Conservation (phyloP, 345 rosid species). For the Tarenaya hassleriana region DNA sequence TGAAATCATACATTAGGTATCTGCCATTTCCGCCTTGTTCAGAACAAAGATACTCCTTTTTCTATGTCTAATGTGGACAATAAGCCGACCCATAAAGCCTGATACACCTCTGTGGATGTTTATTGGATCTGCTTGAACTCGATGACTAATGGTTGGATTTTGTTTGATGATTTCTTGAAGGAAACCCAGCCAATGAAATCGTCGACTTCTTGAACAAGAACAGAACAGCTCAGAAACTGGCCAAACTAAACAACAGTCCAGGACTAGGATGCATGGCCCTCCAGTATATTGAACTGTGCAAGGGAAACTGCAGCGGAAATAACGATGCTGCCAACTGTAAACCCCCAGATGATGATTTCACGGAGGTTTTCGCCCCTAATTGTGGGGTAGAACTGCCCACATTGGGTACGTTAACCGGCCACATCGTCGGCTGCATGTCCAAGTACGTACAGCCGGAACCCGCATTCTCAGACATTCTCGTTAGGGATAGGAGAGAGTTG, state of each 20-base stretch:
- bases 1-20: too few species aligned
- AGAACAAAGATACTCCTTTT: neutral
- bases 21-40: neutral
- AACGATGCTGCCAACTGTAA: conserved; percentile 43
- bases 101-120: neutral
- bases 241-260: conserved; percentile 53
- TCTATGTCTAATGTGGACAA: neutral
- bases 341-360: conserved; percentile 67
- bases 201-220: conserved; percentile 68
- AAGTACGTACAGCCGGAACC: conserved; percentile 48
- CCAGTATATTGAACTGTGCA: conserved; percentile 64
- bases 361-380: conserved; percentile 71
- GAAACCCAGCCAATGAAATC: conserved; percentile 70
- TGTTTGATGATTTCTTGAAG: conserved; percentile 31
- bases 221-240: conserved; percentile 52
- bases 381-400: conserved; percentile 83
- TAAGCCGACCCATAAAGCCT: neutral
- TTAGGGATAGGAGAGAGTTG: conserved; percentile 42
- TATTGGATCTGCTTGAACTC: neutral
- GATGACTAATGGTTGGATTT: neutral
- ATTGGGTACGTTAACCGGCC: conserved; percentile 63
- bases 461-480: conserved; percentile 57
- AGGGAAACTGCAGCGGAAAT: conserved; percentile 57
- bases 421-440: conserved; percentile 62
- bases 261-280: conserved; percentile 91